Conservation (phyloP, 169 alveolate genomes). For the Cyclospora cayetanensis region DNA sequence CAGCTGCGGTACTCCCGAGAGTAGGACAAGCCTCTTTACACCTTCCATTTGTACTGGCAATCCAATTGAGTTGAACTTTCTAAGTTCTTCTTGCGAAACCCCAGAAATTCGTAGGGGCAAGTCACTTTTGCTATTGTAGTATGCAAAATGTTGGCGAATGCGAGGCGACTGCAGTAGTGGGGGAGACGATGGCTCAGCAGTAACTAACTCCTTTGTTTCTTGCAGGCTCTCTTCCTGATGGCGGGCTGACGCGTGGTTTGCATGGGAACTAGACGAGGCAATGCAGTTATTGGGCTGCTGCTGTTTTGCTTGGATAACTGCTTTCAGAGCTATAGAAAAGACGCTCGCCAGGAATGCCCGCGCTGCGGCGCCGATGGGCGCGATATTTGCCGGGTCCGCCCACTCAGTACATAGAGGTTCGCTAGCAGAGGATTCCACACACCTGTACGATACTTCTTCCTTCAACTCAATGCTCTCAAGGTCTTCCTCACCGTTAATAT, state of each 20-base stretch:
- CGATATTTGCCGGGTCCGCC: constrained; percentile 59
- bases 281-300: too few relatives aligned
- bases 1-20: not conserved
- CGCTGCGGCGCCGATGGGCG: constrained; percentile 69
- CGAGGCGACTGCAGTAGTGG: not conserved
- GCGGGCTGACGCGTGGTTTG: too few relatives aligned
- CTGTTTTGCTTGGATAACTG: not conserved
- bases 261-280: too few relatives aligned
- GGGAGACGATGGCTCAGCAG: not conserved
- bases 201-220: not conserved
- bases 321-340: constrained; percentile 20
- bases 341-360: constrained; percentile 57
- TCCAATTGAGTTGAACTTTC: constrained; percentile 42
- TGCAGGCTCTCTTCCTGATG: not conserved
- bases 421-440: not conserved
- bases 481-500: not conserved
- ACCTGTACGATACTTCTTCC: constrained; percentile 42
- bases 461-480: constrained; percentile 46
- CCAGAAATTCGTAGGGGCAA: constrained; percentile 51
- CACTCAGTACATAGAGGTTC: constrained; percentile 38
- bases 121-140: constrained; percentile 39
- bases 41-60: constrained; percentile 62
- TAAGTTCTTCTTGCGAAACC: constrained; percentile 54
- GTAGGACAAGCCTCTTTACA: constrained; percentile 19
- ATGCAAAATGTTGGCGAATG: constrained; percentile 34